Base-by-base conservation (phyloP, 768 basidiomycete species). In the Leccinum truebloodii region DNA sequence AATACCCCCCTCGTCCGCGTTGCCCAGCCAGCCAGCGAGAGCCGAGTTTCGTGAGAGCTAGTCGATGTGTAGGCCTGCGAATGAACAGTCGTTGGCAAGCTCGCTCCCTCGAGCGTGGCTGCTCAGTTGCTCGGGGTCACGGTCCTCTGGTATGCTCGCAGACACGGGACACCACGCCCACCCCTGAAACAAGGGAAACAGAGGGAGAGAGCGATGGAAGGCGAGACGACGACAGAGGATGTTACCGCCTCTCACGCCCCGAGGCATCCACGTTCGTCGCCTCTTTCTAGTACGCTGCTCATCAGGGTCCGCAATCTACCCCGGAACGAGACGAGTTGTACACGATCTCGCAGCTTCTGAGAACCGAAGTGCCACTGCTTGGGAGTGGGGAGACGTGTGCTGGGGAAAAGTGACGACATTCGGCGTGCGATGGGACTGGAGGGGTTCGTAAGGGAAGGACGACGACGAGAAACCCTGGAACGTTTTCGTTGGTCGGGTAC, bases 281-380 rank as follows among this genome's bases (percentile, higher is more conserved):
- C 20, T 28, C 22, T 39, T 41, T 48, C 62, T 52, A 44, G 41
- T 44, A 46, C n/a, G 44, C 41, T 2, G 41, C 41, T 0, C 62
- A 64, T 37, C 62, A 55, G 37, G 41, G 4, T 64, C 67, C 70
- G 61, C 51, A 60, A 50, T 55, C 65, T 65, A 46, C 63, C 61
- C 53, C 37, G 22, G 48, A 14, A 3, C 32, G 50, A 6, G 34
- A 16, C 26, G 34, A 41, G 1, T 18, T 56, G 41, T 55, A 58
- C 52, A 30, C 55, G 41, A 44, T 5, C 41, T n/a, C n/a, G 37
- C 6, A 44, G 41, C 41, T 2, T 44, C 41, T 44, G 41, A n/a
- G 41, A n/a, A 44, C 4, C 41, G 18, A n/a, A 18, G 39, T 41
- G 39, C 39, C 39, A 41, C 9, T 44, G n/a, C 9, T 44, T 44